These are phyloP conservation scores for Pilobolus umbonatus DNA, from an alignment of 192 early-diverging fungal species.

Conservation along the genomic window DNA sequence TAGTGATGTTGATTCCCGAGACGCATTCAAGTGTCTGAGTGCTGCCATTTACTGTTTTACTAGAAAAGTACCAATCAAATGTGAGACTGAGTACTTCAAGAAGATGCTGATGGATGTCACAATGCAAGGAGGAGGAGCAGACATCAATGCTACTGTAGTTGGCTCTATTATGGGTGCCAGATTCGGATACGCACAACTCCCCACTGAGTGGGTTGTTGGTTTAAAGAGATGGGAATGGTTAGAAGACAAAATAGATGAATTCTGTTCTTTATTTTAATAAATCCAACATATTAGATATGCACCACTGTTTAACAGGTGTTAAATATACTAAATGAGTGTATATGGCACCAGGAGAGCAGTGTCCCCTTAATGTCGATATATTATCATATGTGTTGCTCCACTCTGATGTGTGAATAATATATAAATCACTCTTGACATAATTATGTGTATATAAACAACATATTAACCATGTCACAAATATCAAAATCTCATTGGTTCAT, in stretches of 20 bases:
- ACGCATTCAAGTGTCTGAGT: slow-evolving; percentile 26
- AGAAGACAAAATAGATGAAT: slow-evolving; percentile 32
- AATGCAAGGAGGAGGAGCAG: slow-evolving; percentile 33
- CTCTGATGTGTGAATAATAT: too few relatives aligned
- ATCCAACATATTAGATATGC: too few relatives aligned
- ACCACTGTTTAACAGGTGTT: too few relatives aligned
- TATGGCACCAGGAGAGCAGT: too few relatives aligned
- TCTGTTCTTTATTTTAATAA: slow-evolving; percentile 29
- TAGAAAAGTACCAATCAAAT: slow-evolving; percentile 13
- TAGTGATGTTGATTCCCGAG: slow-evolving; percentile 1
- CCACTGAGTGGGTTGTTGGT: slow-evolving; percentile 36
- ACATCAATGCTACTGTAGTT: slow-evolving; percentile 31
- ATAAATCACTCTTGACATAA: too few relatives aligned
- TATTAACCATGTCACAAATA: too few relatives aligned
- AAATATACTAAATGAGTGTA: too few relatives aligned
- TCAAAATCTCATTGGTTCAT: too few relatives aligned
- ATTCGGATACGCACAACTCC: slow-evolving; percentile 27
- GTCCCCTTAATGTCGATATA: too few relatives aligned
- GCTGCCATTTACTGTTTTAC: slow-evolving; percentile 29
- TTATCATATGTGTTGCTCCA: too few relatives aligned
- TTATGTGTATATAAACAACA: too few relatives aligned
- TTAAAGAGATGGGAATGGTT: slow-evolving; percentile 37
- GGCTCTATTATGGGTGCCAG: slow-evolving; percentile 32
- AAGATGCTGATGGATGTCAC: slow-evolving; percentile 31
- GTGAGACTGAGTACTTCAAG: slow-evolving; percentile 27